Evolutionary conservation across 1,139 yeast genomes (phyloP), one percentile per base, ranked within the genome.

Genomic region (Pneumocystis sp.): DNA sequence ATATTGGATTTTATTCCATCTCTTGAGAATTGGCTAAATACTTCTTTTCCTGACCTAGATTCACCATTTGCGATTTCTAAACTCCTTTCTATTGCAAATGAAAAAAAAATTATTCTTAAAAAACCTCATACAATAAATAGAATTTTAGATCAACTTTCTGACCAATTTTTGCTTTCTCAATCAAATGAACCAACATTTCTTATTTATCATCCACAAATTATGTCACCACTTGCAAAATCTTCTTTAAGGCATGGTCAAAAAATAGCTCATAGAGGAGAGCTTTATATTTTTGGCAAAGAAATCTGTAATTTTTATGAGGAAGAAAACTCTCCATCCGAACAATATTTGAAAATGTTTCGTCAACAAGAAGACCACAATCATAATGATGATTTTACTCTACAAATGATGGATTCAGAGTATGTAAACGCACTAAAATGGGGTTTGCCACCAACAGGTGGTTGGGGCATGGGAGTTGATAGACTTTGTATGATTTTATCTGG

Each of bases 341-440:
- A 91, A 82, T 88, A 96, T 78, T 86, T 84, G 66, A 85, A 97
- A 81, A 93, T 93, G 77, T 97, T 91, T 81, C 98, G 93, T 80
- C 98, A 93, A 81, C 98, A 98, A 64, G 85, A 88, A 79, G 98
- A 93, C 82, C 93, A 93, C 82, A 97, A 77, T 59, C 98, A 93
- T 73, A 73, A 76, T 68, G 74, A 78, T 12, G 96, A 89, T 71
- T 74, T 76, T 1, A 96, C 89, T 68, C 76, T 84, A 37, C 77
- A 87, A 62, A 74, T 86, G 0, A 89, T 96, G 0, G 98, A 93
- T 74, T 79, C 83, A 73, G 79, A 80, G 62, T 93, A 84, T 72
- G 82, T 89, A 1, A 79, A 82, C 61, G 83, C 86, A 17, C 84
- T 95, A 88, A 93, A 89, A 72, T 88, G 86, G 81, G 97, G 96